These are phyloP conservation scores for Stemphylium lycopersici DNA, from an alignment of 2,329 filamentous ascomycete genomes.

Conservation along the genomic window DNA sequence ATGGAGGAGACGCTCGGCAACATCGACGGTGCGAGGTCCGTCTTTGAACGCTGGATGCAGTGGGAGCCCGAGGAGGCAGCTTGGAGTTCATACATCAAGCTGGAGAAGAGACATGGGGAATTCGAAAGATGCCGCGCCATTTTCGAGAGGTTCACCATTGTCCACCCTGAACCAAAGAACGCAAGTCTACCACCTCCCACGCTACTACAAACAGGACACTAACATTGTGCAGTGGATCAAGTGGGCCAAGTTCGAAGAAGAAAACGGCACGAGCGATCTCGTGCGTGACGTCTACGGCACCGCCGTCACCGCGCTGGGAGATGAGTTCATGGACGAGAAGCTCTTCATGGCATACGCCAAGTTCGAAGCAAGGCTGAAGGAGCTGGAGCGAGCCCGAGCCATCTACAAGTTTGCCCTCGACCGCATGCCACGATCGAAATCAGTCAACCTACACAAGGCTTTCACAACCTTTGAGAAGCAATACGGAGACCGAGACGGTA, in stretches of 20 bases:
- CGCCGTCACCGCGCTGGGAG: conserved; percentile 86
- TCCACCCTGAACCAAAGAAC: conserved; percentile 92
- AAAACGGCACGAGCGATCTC: conserved; percentile 87
- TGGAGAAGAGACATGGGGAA: conserved; percentile 94
- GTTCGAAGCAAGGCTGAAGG: conserved; percentile 92
- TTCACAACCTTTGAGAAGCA: conserved; percentile 99
- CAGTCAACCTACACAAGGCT: conserved; percentile 83
- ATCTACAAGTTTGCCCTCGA: conserved; percentile 98
- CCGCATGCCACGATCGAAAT: conserved; percentile 85
- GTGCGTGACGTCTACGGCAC: conserved; percentile 90
- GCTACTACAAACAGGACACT: background rate
- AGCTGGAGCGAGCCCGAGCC: conserved; percentile 88
- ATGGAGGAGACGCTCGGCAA: conserved; percentile 99
- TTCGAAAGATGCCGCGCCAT: conserved; percentile 89
- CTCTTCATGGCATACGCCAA: conserved; percentile 95
- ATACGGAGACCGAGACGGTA: conserved; percentile 88
- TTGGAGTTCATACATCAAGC: conserved; percentile 94
- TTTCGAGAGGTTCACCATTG: conserved; percentile 86
- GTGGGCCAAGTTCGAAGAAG: conserved; percentile 97
- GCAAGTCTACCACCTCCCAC: background rate
- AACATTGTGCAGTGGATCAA: conserved; percentile 69
- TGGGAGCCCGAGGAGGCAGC: conserved; percentile 97
- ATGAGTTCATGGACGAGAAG: conserved; percentile 95
- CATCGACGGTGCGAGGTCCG: conserved; percentile 86
- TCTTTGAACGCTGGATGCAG: conserved; percentile 97